phyloP scores from a whole-genome alignment of 306 rosid genomes.

The Malus sieversii region DNA sequence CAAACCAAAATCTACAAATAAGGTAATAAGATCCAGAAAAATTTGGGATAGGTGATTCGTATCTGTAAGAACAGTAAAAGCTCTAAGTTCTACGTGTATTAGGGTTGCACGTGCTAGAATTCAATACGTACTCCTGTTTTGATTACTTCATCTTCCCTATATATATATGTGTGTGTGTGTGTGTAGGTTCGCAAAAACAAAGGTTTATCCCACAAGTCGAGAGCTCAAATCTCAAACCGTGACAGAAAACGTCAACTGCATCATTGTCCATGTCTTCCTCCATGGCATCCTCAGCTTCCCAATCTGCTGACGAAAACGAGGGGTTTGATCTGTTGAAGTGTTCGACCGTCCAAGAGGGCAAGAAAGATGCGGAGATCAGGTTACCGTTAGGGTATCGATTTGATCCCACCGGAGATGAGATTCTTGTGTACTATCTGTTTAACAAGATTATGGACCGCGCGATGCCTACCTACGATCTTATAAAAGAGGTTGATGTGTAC shows the following conservation, averaged over 20 bases:
- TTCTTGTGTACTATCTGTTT: not conserved
- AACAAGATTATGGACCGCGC: constrained; percentile 1
- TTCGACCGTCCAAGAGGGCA: not conserved
- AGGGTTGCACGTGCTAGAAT: not conserved
- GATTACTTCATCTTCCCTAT: too few relatives aligned
- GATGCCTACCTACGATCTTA: not conserved
- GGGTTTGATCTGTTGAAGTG: not conserved
- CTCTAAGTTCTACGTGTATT: too few relatives aligned
- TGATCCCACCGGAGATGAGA: not conserved
- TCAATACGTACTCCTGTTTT: not conserved
- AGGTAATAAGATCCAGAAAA: not conserved
- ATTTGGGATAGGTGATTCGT: not conserved
- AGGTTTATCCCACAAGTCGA: not conserved
- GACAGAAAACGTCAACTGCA: not conserved
- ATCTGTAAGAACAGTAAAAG: too few relatives aligned
- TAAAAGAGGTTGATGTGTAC: not conserved
- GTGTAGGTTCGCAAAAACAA: not conserved
- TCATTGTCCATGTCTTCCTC: not conserved
- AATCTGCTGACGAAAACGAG: not conserved
- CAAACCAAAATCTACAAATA: not conserved
- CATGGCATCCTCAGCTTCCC: constrained; percentile 4
- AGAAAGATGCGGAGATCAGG: not conserved
- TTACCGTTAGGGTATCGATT: constrained; percentile 3
- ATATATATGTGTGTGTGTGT: accelerated
- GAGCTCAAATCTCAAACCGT: not conserved